phyloP scores from a whole-genome alignment of 768 basidiomycete genomes.

The Sporobolomyces pararoseus region DNA sequence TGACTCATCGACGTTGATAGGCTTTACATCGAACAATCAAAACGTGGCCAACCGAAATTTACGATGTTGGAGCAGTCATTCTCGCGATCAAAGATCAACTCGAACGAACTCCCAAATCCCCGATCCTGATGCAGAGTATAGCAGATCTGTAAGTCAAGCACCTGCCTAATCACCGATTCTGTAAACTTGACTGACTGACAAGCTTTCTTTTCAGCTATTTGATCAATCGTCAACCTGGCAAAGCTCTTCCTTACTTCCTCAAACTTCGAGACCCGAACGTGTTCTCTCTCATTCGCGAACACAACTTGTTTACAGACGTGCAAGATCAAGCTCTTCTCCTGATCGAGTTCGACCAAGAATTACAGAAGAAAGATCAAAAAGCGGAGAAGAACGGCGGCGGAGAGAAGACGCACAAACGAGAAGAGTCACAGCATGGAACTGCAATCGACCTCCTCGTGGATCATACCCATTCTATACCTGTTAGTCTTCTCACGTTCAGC shows the following conservation, averaged over 20 bases:
- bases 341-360: constrained; percentile 89
- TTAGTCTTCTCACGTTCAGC: constrained; percentile 52
- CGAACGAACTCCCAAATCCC: constrained; percentile 57
- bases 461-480: constrained; percentile 93
- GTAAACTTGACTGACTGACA: background rate
- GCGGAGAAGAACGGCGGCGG: constrained; percentile 50
- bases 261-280: constrained; percentile 81
- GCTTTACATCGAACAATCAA: constrained; percentile 71
- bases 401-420: constrained; percentile 29
- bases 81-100: constrained; percentile 81
- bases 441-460: constrained; percentile 85
- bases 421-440: constrained; percentile 56
- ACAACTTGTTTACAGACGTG: constrained; percentile 91
- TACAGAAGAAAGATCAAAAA: constrained; percentile 60
- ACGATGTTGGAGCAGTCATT: constrained; percentile 80
- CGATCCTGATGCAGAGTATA: constrained; percentile 84
- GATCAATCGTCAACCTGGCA: constrained; percentile 83
- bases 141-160: constrained; percentile 68
- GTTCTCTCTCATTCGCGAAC: constrained; percentile 86
- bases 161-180: too few species aligned
- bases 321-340: constrained; percentile 87
- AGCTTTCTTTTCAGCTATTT: constrained; percentile 61
- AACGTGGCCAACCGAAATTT: constrained; percentile 86
- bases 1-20: constrained; percentile 50
- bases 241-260: constrained; percentile 85